Base-by-base conservation (phyloP, 164 flowering plant genomes). In the Taxillus chinensis region DNA sequence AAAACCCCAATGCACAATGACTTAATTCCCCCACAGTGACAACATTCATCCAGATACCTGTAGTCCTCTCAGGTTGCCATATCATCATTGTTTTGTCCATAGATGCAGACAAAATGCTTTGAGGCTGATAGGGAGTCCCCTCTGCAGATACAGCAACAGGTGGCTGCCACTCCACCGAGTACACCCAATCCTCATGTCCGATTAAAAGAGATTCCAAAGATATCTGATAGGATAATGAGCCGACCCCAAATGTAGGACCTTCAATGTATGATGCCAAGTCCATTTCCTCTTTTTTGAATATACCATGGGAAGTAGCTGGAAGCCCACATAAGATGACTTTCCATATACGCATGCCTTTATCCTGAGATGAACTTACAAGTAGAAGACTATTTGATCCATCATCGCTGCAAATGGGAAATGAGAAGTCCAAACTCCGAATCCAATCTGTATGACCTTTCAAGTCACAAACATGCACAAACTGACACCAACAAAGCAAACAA, bases 41-140 rank as follows among this genome's bases (percentile, higher is more conserved):
- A 60, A 86, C 85, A 81, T 93, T 93, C 81, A 87, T 82, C 99
- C 99, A 93, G 62, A 93, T 82, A 59, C 96, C 99, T 57, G 90
- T 80, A n/a, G 84, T 89, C 69, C 68, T 81, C 65, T 93, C 99
- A 62, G 99, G 99, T 69, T 88, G 79, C 99, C 99, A 93, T 45
- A 93, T 81, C 99, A 93, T 89, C 99, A 93, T 93, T 43, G 97
- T 93, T 77, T 93, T 93, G 74, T 93, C 99, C 89, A 93, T 93
- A 39, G 99, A 89, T 63, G 99, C 95, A 68, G 99, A 93, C 71
- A 93, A 80, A 49, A 93, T 78, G 75, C 92, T 85, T 63, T 75
- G 82, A 40, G 96, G 92, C 67, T 86, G 97, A 76, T 63, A 81
- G 12, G 69, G 62, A 64, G 8, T 66, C 39, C 62, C 82, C 38